Evolutionary conservation across 768 basidiomycete species (phyloP), one percentile per base, ranked within the genome.

Genomic region (Daedaleopsis sinensis): DNA sequence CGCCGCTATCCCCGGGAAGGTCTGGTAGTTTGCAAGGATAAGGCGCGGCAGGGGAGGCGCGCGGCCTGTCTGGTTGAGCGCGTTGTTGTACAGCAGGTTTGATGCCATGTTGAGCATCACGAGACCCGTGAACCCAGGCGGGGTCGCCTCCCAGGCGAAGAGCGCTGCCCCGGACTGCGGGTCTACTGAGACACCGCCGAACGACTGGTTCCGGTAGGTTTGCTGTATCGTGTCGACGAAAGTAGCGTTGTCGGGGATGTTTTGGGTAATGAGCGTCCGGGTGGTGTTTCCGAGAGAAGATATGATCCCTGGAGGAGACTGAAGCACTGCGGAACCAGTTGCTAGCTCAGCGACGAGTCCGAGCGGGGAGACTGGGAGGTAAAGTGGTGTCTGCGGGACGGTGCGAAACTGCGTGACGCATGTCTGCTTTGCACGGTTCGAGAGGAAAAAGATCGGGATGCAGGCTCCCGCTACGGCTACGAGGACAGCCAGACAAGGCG

Each of bases 101-200:
- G 80, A 83, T 1, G 79, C 85, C 44, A 93, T 70, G 68, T 91
- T 93, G 57, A 93, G 72, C 77, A 91, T 77, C 1, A 82, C 77
- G 2, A 82, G 79, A 5, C 87, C 89, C 18, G 78, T 80, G 7
- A 84, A 64, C 1, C 86, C 85, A 6, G 88, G 86, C 7, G 86
- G 76, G 1, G 78, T 74, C 1, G 84, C 87, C 70, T 92, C 87
- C 88, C 89, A 93, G 24, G 91, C 89, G 36, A 93, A 67, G 46
- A 91, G 67, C 0, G 87, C 74, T 12, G 80, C 70, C 0, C 82
- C 80, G 0, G 82, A 80, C 35, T 77, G 62, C 5, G 74, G 37
- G 59, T 91, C 80, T 13, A 91, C 66, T 0, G 90, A 91, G 27
- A 93, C 72, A 35, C 91, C 91, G 36, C 91, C 91, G 16, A 86